phyloP scores from a whole-genome alignment of 2,329 filamentous ascomycete species.

The Allantophomopsis lycopodina region DNA sequence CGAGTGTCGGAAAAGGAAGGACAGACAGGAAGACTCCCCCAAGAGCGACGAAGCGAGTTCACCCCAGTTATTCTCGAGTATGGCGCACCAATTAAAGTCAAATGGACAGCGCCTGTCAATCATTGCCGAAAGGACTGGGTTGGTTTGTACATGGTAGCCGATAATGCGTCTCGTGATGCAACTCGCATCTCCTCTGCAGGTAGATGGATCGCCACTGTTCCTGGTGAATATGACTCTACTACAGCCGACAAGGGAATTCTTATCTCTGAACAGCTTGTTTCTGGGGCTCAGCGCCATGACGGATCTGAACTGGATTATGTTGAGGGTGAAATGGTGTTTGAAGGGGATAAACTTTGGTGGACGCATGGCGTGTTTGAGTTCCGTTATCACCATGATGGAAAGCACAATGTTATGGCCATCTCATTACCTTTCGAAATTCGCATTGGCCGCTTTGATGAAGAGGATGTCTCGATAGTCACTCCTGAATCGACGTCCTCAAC shows the following conservation, averaged over 20 bases:
- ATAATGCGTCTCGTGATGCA: slow-evolving; percentile 74
- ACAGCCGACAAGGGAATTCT: slow-evolving; percentile 67
- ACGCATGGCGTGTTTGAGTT: slow-evolving; percentile 94
- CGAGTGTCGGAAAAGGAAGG: slow-evolving; percentile 62
- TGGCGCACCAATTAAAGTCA: slow-evolving; percentile 76
- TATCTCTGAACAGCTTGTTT: slow-evolving; percentile 46
- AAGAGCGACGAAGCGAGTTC: slow-evolving; percentile 42
- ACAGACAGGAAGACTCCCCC: slow-evolving; percentile 51
- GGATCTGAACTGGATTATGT: slow-evolving; percentile 44
- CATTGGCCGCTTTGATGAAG: slow-evolving; percentile 66
- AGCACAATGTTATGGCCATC: slow-evolving; percentile 87
- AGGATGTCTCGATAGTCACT: slow-evolving; percentile 40
- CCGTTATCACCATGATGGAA: slow-evolving; percentile 87
- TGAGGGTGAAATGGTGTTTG: slow-evolving; percentile 73
- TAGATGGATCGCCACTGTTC: slow-evolving; percentile 74
- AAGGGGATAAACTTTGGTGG: slow-evolving; percentile 95
- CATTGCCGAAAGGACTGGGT: slow-evolving; percentile 93
- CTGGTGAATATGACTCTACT: slow-evolving; percentile 61
- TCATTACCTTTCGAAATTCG: slow-evolving; percentile 87
- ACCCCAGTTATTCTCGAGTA: slow-evolving; percentile 77
- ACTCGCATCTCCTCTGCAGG: slow-evolving; percentile 79
- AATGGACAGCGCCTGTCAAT: slow-evolving; percentile 77
- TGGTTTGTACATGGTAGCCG: slow-evolving; percentile 88
- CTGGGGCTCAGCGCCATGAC: slow-evolving; percentile 25
- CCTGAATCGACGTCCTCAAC: slow-evolving; percentile 10